These are phyloP conservation scores for Kluyveromyces dobzhanskii DNA, from an alignment of 805 yeast genomes.

Conservation along the genomic window DNA sequence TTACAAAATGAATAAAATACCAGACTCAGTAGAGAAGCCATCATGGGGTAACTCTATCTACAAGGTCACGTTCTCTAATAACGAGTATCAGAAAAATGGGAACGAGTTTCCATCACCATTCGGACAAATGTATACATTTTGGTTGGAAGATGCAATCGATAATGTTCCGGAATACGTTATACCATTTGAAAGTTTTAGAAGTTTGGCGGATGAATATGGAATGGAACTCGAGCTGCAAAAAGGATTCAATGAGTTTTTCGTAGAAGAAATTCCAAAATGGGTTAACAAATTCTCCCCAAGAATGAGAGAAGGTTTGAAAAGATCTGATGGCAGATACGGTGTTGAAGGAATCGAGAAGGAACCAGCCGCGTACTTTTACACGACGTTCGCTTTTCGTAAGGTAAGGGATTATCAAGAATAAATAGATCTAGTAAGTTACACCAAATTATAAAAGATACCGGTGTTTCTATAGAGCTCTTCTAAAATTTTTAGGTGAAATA, in stretches of 20 bases:
- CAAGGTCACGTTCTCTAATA: slow-evolving; percentile 69
- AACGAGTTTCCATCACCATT: slow-evolving; percentile 67
- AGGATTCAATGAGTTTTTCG: slow-evolving; percentile 76
- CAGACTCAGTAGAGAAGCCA: slow-evolving; percentile 41
- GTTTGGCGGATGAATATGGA: slow-evolving; percentile 77
- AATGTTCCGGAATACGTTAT: slow-evolving; percentile 96
- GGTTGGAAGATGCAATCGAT: slow-evolving; percentile 85
- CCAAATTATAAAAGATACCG: too few relatives aligned
- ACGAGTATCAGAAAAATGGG: slow-evolving; percentile 53
- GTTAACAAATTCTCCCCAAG: slow-evolving; percentile 49
- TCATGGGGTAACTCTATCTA: slow-evolving; percentile 84
- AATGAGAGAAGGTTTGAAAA: slow-evolving; percentile 58
- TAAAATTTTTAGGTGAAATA: neutral
- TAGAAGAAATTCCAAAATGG: slow-evolving; percentile 66
- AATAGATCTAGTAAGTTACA: neutral
- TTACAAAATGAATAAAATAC: slow-evolving; percentile 47
- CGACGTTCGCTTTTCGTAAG: slow-evolving; percentile 76
- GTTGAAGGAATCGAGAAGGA: slow-evolving; percentile 87
- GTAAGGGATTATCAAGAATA: slow-evolving; percentile 26
- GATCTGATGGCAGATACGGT: slow-evolving; percentile 75
- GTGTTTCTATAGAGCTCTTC: too few relatives aligned
- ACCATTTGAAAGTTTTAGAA: slow-evolving; percentile 81
- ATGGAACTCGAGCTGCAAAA: slow-evolving; percentile 62
- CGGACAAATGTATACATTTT: slow-evolving; percentile 80
- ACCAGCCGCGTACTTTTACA: slow-evolving; percentile 75